Evolutionary conservation across 2,329 filamentous ascomycete genomes (phyloP).

Genomic region (Clarireedia monteithiana): DNA sequence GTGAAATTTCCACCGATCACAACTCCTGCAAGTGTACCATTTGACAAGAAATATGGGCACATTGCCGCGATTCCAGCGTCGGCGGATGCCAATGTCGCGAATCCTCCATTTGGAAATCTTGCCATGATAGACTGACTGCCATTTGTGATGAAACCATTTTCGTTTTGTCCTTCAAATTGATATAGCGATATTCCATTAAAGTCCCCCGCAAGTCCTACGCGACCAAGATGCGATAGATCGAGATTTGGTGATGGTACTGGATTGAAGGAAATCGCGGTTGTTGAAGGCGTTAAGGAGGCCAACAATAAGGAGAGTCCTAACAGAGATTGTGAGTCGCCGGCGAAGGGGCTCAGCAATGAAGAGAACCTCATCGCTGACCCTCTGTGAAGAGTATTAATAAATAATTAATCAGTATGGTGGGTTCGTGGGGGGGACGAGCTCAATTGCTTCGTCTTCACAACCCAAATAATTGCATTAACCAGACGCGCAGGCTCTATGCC

Average conservation of each 20-base stretch:
- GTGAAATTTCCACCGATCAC: slow-evolving; percentile 95
- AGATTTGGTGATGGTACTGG: slow-evolving; percentile 62
- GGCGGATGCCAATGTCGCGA: slow-evolving; percentile 64
- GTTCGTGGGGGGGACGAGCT: slow-evolving; percentile 12
- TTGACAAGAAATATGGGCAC: slow-evolving; percentile 65
- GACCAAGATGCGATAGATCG: slow-evolving; percentile 69
- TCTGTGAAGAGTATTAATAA: slow-evolving; percentile 11
- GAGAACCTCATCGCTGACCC: slow-evolving; percentile 27
- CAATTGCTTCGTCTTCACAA: slow-evolving; percentile 13
- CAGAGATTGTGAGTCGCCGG: slow-evolving; percentile 23
- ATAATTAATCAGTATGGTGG: slow-evolving; percentile 10
- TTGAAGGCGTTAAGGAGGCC: slow-evolving; percentile 32
- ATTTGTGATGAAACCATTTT: slow-evolving; percentile 60
- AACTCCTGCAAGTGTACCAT: slow-evolving; percentile 63
- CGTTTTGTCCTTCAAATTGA: slow-evolving; percentile 72
- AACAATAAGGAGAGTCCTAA: slow-evolving; percentile 36
- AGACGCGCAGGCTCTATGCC: slow-evolving; percentile 3
- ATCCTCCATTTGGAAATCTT: slow-evolving; percentile 76
- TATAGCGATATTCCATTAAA: slow-evolving; percentile 90
- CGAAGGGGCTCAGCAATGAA: slow-evolving; percentile 26
- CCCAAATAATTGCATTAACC: slow-evolving; percentile 8
- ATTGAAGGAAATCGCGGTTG: slow-evolving; percentile 49
- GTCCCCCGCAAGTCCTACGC: slow-evolving; percentile 79
- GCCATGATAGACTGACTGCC: slow-evolving; percentile 75
- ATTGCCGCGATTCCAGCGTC: slow-evolving; percentile 84